Evolutionary conservation across 208 protist species (phyloP).

Genomic region (Tritrichomonas foetus): DNA sequence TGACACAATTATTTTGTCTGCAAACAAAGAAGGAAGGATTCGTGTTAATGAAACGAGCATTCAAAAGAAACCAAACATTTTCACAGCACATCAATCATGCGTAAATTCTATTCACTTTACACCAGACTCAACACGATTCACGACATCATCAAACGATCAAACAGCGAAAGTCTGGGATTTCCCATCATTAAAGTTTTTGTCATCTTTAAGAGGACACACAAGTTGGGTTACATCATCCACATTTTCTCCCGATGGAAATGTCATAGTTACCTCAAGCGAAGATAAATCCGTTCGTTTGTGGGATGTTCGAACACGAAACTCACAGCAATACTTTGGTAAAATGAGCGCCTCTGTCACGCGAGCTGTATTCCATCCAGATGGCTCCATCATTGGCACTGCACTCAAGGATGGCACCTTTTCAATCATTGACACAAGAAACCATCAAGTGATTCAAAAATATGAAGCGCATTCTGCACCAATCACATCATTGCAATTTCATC

Average conservation of each 20-base stretch:
- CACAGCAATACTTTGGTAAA: background rate
- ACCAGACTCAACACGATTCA: background rate
- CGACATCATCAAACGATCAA: constrained; percentile 17
- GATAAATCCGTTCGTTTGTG: constrained; percentile 16
- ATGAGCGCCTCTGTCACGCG: background rate
- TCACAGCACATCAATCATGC: too few relatives aligned
- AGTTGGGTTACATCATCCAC: background rate
- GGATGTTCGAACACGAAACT: background rate
- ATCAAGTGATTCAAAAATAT: constrained; percentile 10
- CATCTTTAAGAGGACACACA: background rate
- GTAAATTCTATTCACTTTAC: constrained; percentile 26
- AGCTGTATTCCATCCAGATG: constrained; percentile 18
- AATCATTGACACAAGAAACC: background rate
- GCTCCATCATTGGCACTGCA: background rate
- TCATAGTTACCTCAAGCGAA: background rate
- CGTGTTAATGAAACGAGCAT: too few relatives aligned
- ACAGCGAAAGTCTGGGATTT: background rate
- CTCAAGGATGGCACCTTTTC: background rate
- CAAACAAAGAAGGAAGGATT: too few relatives aligned
- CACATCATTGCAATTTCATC: background rate
- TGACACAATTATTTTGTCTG: too few relatives aligned
- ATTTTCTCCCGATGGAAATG: constrained; percentile 33
- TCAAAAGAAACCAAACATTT: too few relatives aligned
- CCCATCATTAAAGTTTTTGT: background rate
- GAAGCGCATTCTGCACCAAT: background rate